Percentiles rank a stretch among this genome's conserved stretches.
Conservation (phyloP, 805 yeast genomes). For the Wickerhamiella nectarea region DNA sequence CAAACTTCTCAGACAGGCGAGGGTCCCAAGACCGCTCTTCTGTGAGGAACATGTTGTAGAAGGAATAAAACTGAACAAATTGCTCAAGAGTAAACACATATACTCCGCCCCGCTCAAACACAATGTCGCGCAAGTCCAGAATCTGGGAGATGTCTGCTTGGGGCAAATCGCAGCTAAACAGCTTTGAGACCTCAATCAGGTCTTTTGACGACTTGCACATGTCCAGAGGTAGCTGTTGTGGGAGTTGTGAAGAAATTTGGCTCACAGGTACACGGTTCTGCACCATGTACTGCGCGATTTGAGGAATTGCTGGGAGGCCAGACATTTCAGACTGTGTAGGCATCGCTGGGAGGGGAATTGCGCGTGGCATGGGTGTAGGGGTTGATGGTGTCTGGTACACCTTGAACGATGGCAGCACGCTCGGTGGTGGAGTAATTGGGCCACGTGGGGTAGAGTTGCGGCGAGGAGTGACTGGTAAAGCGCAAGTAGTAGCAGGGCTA, state of each 20-base stretch:
- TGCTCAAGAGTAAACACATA: slow-evolving; percentile 7
- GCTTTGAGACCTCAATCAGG: slow-evolving; percentile 5
- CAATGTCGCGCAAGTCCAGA: slow-evolving; percentile 2
- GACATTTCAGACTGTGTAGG: too few relatives aligned
- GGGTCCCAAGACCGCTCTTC: slow-evolving; percentile 10
- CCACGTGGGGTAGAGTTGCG: background rate
- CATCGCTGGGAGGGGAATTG: too few relatives aligned
- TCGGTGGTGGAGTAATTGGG: slow-evolving; percentile 3
- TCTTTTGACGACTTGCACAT: slow-evolving; percentile 7
- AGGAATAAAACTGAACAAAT: slow-evolving; percentile 6
- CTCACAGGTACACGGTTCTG: slow-evolving; percentile 4
- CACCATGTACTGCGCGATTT: slow-evolving; percentile 7
- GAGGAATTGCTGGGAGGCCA: slow-evolving; percentile 4
- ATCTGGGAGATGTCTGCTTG: background rate
- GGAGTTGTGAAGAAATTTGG: background rate
- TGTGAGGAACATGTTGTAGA: slow-evolving; percentile 8
- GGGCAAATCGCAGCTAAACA: background rate
- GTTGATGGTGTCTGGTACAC: background rate
- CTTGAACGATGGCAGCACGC: background rate
- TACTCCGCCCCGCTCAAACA: slow-evolving; percentile 3
- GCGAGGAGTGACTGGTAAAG: background rate
- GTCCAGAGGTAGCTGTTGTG: background rate
- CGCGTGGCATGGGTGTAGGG: too few relatives aligned
- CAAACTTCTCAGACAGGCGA: slow-evolving; percentile 7
- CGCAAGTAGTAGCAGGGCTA: background rate